Conservation (phyloP, 441 rosid species). For the Hura crepitans region DNA sequence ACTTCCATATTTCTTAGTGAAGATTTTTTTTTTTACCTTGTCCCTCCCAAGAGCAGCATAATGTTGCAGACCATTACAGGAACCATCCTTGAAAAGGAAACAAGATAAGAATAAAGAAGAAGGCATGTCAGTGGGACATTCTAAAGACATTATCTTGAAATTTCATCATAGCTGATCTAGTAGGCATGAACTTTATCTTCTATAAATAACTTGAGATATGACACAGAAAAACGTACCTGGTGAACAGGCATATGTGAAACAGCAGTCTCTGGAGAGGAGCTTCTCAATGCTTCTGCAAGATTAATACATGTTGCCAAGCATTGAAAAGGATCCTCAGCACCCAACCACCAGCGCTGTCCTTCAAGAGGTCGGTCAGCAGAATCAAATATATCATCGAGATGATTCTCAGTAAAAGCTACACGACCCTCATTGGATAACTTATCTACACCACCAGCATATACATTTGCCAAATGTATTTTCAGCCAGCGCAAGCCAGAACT, state of each 20-base stretch:
- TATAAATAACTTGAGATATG: slow-evolving; percentile 7
- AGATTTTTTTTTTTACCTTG: slow-evolving; percentile 50
- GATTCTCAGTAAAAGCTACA: slow-evolving; percentile 72
- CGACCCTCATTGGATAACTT: slow-evolving; percentile 83
- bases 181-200: slow-evolving; percentile 1
- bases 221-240: slow-evolving; percentile 52
- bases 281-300: slow-evolving; percentile 91
- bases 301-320: slow-evolving; percentile 87
- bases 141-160: not conserved
- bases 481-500: slow-evolving; percentile 82
- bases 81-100: slow-evolving; percentile 74
- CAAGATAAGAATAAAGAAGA: slow-evolving; percentile 23
- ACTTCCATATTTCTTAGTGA: slow-evolving; percentile 7
- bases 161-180: not conserved
- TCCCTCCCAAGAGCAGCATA: slow-evolving; percentile 99
- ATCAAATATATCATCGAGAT: slow-evolving; percentile 83
- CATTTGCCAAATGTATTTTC: slow-evolving; percentile 94
- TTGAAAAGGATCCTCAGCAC: slow-evolving; percentile 96
- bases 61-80: slow-evolving; percentile 98
- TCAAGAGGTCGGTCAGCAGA: slow-evolving; percentile 93
- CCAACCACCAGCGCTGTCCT: slow-evolving; percentile 92
- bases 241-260: slow-evolving; percentile 83
- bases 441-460: slow-evolving; percentile 92
- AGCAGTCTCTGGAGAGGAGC: slow-evolving; percentile 63
- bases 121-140: too few species aligned